Percentiles rank a stretch among this genome's conserved stretches.
phyloP scores from a whole-genome alignment of 176 grass and related monocot genomes.

The Melocanna baccifera region DNA sequence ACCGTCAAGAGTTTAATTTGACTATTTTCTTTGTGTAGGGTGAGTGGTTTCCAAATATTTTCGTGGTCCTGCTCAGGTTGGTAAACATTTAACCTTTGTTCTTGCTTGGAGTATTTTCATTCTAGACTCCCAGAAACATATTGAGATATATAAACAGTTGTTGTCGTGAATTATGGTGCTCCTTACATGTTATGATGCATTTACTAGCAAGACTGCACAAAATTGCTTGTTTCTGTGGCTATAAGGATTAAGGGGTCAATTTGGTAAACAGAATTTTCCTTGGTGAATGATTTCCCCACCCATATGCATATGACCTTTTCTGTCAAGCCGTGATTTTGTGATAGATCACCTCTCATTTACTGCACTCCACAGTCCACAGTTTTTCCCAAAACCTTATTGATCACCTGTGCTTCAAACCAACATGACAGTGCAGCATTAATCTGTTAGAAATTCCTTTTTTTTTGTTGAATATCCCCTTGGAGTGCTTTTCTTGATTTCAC shows the following conservation, averaged over 20 bases:
- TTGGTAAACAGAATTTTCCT: background rate
- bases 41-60: constrained; percentile 52
- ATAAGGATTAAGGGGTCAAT: background rate
- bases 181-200: background rate
- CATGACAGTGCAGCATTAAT: background rate
- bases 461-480: background rate
- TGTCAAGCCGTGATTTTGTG: background rate
- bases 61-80: constrained; percentile 58
- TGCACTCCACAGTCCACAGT: background rate
- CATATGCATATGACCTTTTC: background rate
- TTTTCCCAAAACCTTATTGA: background rate
- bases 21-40: constrained; percentile 25
- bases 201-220: background rate
- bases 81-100: background rate
- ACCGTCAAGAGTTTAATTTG: background rate
- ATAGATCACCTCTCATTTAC: constrained; percentile 13
- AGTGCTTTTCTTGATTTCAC: background rate
- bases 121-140: background rate
- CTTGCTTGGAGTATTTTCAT: background rate
- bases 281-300: background rate
- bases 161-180: background rate
- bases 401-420: background rate
- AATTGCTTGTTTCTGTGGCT: background rate
- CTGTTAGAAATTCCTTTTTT: background rate
- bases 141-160: background rate